Evolutionary conservation across 768 basidiomycete species (phyloP).

Genomic region (Roridomyces roridus): DNA sequence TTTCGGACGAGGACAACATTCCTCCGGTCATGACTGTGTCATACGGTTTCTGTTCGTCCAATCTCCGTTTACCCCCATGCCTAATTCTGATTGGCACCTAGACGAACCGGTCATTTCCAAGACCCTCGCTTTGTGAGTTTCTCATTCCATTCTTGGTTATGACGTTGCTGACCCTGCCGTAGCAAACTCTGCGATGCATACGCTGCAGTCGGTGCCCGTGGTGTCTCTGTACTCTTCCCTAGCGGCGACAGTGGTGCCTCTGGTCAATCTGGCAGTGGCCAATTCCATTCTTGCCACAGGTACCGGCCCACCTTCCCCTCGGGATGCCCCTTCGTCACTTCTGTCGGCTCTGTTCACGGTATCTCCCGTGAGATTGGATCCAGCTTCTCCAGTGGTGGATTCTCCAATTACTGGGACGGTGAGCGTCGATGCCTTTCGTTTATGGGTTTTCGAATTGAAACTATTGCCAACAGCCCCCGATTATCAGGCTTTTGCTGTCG

Average conservation of each 20-base stretch:
- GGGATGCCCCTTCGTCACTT: constrained; percentile 11
- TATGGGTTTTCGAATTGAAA: constrained; percentile 31
- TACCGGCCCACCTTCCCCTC: constrained; percentile 10
- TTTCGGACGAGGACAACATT: constrained; percentile 48
- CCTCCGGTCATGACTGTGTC: constrained; percentile 66
- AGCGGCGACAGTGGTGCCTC: constrained; percentile 55
- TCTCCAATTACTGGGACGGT: constrained; percentile 6
- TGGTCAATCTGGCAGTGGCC: too few relatives aligned
- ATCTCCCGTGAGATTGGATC: not conserved
- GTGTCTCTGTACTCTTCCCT: constrained; percentile 49
- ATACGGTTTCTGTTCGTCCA: constrained; percentile 40
- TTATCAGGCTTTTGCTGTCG: constrained; percentile 33
- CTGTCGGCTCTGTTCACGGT: constrained; percentile 7
- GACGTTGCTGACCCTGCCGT: not conserved
- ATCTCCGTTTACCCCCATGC: too few relatives aligned
- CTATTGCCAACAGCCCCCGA: constrained; percentile 30
- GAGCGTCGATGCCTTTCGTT: constrained; percentile 31
- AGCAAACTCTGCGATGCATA: constrained; percentile 34
- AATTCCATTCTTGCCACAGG: constrained; percentile 1
- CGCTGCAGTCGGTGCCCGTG: constrained; percentile 52
- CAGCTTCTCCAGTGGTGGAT: constrained; percentile 6
- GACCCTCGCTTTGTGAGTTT: constrained; percentile 10
- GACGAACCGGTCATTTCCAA: constrained; percentile 54
- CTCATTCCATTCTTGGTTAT: not conserved
- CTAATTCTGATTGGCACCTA: too few relatives aligned